These are phyloP conservation scores for Amphichorda felina DNA, from an alignment of 2,329 filamentous ascomycete genomes.

Conservation along the genomic window DNA sequence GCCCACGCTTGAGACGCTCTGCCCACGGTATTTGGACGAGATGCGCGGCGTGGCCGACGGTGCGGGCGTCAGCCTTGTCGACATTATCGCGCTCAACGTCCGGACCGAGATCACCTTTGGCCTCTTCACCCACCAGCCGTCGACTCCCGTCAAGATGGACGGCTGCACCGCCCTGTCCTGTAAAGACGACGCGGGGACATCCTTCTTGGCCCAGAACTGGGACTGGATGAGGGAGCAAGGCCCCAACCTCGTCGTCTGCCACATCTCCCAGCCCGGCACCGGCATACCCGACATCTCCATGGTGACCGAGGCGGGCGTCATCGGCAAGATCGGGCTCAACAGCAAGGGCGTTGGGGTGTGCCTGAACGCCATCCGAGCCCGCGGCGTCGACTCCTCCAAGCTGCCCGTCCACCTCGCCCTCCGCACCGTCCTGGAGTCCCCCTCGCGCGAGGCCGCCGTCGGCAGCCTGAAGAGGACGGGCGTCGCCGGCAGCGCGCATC, in stretches of 20 bases:
- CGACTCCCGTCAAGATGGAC: no score
- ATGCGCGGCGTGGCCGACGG: conserved; percentile 42
- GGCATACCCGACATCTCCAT: conserved; percentile 34
- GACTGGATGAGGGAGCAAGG: conserved; percentile 48
- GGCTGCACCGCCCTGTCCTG: conserved; percentile 43
- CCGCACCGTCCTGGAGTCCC: conserved; percentile 39
- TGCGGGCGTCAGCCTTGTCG: conserved; percentile 27
- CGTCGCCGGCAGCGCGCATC: conserved; percentile 5
- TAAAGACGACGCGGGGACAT: conserved; percentile 14
- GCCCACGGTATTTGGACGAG: conserved; percentile 16
- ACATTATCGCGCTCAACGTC: conserved; percentile 46
- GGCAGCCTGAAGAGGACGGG: conserved; percentile 1
- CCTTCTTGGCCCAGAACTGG: conserved; percentile 45
- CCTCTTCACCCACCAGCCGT: conserved; percentile 25
- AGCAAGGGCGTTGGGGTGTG: conserved; percentile 42
- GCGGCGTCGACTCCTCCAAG: conserved; percentile 35
- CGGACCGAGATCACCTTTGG: conserved; percentile 46
- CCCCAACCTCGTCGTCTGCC: conserved; percentile 33
- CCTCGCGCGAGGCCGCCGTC: conserved; percentile 12
- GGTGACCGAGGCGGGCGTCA: conserved; percentile 46
- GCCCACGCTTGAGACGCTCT: conserved; percentile 4
- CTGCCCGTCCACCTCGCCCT: conserved; percentile 52
- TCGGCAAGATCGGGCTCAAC: conserved; percentile 58
- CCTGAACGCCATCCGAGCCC: conserved; percentile 49
- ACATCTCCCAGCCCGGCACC: conserved; percentile 25